phyloP scores from a whole-genome alignment of 1,139 yeast species.

The Zygoascus sp. region DNA sequence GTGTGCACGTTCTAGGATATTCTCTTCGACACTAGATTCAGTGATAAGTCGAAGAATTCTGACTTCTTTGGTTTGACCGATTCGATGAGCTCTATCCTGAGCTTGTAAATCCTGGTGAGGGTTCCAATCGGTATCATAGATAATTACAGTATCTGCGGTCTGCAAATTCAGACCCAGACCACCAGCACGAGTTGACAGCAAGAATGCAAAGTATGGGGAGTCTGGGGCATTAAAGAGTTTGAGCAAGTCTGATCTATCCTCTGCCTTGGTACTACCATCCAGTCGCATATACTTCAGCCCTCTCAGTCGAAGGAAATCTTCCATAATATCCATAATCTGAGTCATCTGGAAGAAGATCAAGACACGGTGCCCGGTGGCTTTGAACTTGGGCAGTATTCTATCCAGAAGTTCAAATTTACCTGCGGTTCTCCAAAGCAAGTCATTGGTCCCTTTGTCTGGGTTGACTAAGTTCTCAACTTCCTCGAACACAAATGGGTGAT shows the following conservation, averaged over 20 bases:
- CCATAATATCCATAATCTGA: slow-evolving; percentile 97
- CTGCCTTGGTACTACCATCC: slow-evolving; percentile 94
- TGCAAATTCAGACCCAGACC: slow-evolving; percentile 94
- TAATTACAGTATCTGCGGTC: slow-evolving; percentile 94
- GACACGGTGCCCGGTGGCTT: slow-evolving; percentile 81
- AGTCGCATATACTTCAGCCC: slow-evolving; percentile 78
- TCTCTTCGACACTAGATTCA: slow-evolving; percentile 91
- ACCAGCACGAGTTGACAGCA: slow-evolving; percentile 94
- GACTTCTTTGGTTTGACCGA: slow-evolving; percentile 96
- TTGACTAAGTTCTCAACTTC: slow-evolving; percentile 86
- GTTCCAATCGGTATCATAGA: slow-evolving; percentile 97
- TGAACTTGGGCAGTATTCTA: slow-evolving; percentile 81
- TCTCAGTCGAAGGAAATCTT: slow-evolving; percentile 75
- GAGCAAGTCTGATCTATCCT: slow-evolving; percentile 82
- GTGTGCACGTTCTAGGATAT: slow-evolving; percentile 88
- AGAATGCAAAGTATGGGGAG: slow-evolving; percentile 84
- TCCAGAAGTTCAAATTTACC: slow-evolving; percentile 93
- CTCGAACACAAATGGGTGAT: slow-evolving; percentile 95
- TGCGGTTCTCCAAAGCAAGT: slow-evolving; percentile 76
- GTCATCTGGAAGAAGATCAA: slow-evolving; percentile 97
- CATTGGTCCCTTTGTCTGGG: slow-evolving; percentile 59
- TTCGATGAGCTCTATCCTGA: slow-evolving; percentile 97
- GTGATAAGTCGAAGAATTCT: slow-evolving; percentile 88
- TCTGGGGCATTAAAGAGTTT: slow-evolving; percentile 79
- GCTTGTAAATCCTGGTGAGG: slow-evolving; percentile 99